phyloP scores from a whole-genome alignment of 225 moss, liverwort and hornwort species.

The Marchantia paleacea region DNA sequence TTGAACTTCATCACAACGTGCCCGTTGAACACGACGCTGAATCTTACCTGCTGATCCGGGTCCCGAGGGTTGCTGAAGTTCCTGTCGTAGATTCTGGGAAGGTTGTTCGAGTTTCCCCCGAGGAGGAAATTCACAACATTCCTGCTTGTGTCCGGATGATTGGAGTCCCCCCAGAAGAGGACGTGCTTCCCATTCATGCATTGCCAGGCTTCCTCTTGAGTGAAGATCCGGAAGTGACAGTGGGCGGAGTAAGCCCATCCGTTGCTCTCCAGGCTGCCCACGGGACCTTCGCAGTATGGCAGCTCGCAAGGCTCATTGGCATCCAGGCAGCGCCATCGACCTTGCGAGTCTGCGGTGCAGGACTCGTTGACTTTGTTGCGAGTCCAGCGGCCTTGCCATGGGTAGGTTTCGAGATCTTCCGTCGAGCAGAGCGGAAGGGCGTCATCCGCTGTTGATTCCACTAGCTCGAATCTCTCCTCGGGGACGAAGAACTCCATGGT shows the following conservation, averaged over 20 bases:
- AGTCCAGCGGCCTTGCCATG: constrained; percentile 38
- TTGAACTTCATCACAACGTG: constrained; percentile 24
- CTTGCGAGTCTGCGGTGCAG: constrained; percentile 19
- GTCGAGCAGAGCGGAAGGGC: background rate
- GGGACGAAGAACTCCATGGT: constrained; percentile 26
- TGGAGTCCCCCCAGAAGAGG: constrained; percentile 42
- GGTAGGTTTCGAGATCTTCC: constrained; percentile 21
- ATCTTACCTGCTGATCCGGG: constrained; percentile 7
- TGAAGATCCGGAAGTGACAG: constrained; percentile 32
- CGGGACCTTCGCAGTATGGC: constrained; percentile 32
- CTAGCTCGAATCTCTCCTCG: background rate
- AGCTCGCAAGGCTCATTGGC: constrained; percentile 17
- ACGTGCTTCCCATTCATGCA: constrained; percentile 24
- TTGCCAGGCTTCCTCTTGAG: constrained; percentile 28
- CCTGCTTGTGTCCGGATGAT: constrained; percentile 35
- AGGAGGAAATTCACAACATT: constrained; percentile 33
- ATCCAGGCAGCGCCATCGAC: constrained; percentile 28
- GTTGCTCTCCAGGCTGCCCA: constrained; percentile 37
- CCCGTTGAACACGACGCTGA: constrained; percentile 30
- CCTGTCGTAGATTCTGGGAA: constrained; percentile 16
- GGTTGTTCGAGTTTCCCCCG: constrained; percentile 15
- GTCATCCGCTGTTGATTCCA: background rate
- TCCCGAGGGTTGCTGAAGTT: constrained; percentile 20
- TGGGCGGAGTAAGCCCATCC: constrained; percentile 41
- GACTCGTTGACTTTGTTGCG: constrained; percentile 21